Percentiles rank a stretch among this genome's conserved stretches.
Evolutionary conservation across 179 eudicot genomes (phyloP).

Genomic region (Gypsophila paniculata): DNA sequence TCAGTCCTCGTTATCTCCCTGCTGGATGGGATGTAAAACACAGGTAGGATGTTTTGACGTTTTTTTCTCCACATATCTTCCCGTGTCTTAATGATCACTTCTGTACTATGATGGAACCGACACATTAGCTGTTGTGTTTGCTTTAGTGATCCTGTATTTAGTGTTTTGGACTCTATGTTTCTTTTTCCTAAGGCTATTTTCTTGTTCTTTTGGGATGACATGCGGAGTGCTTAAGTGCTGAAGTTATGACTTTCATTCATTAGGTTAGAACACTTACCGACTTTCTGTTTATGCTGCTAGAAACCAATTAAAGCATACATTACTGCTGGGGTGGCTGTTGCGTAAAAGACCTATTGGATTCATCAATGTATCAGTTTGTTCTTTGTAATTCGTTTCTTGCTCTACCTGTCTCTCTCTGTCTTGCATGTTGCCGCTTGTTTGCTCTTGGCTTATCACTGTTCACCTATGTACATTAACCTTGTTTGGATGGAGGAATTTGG

Average conservation of each 20-base stretch:
- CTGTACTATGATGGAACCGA: background rate
- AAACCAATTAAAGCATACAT: no score
- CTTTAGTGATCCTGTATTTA: background rate
- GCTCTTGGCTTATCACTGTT: background rate
- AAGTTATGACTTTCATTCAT: background rate
- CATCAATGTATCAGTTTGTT: background rate
- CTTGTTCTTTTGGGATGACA: background rate
- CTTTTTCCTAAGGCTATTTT: background rate
- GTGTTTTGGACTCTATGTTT: background rate
- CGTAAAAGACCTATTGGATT: no score
- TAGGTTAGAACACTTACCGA: background rate
- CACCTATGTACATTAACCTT: no score
- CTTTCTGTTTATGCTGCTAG: no score
- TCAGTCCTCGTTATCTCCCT: constrained; percentile 81
- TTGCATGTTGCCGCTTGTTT: background rate
- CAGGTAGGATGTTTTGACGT: constrained; percentile 47
- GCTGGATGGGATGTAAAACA: constrained; percentile 93
- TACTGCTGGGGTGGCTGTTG: no score
- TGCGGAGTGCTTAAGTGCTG: background rate
- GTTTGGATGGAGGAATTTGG: no score
- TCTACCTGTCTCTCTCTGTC: background rate
- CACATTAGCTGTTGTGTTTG: background rate
- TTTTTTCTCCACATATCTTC: constrained; percentile 6
- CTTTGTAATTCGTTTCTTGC: background rate
- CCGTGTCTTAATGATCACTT: background rate